These are phyloP conservation scores for Schizochytrium sp. DNA, from an alignment of 108 stramenopile species.

Conservation along the genomic window DNA sequence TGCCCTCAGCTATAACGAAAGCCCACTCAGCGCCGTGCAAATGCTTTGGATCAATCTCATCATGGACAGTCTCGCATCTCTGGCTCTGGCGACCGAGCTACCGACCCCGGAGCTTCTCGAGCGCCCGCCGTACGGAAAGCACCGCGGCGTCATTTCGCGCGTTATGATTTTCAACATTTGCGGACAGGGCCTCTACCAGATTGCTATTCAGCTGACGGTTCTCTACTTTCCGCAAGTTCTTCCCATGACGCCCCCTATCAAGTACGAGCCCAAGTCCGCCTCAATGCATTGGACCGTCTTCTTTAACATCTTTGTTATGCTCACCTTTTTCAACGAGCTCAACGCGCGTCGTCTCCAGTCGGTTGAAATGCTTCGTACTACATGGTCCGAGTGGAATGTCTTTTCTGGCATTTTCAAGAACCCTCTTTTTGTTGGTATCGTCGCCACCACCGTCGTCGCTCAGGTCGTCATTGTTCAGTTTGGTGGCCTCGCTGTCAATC, in stretches of 20 bases:
- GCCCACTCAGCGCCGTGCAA: conserved; percentile 87
- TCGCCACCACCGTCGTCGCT: conserved; percentile 60
- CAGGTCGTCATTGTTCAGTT: conserved; percentile 83
- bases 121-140: conserved; percentile 64
- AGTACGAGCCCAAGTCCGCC: neutral
- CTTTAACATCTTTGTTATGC: conserved; percentile 94
- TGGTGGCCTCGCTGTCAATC: conserved; percentile 51
- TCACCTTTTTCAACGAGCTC: conserved; percentile 93
- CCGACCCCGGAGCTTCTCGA: conserved; percentile 70
- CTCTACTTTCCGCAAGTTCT: conserved; percentile 44
- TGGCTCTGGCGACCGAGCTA: conserved; percentile 88
- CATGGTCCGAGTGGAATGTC: conserved; percentile 44
- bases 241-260: neutral
- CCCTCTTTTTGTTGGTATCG: conserved; percentile 69
- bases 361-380: conserved; percentile 47
- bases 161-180: conserved; percentile 85
- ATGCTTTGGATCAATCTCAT: conserved; percentile 95
- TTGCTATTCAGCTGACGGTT: conserved; percentile 57
- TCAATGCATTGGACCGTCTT: conserved; percentile 72
- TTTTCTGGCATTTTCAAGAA: conserved; percentile 67
- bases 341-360: conserved; percentile 75
- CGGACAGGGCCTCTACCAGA: conserved; percentile 74
- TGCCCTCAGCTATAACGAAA: conserved; percentile 66
- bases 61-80: conserved; percentile 92
- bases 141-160: conserved; percentile 65